Percentiles rank a stretch among this genome's conserved stretches.
Evolutionary conservation across 345 rosid genomes (phyloP).

Genomic region (Pistacia atlantica): DNA sequence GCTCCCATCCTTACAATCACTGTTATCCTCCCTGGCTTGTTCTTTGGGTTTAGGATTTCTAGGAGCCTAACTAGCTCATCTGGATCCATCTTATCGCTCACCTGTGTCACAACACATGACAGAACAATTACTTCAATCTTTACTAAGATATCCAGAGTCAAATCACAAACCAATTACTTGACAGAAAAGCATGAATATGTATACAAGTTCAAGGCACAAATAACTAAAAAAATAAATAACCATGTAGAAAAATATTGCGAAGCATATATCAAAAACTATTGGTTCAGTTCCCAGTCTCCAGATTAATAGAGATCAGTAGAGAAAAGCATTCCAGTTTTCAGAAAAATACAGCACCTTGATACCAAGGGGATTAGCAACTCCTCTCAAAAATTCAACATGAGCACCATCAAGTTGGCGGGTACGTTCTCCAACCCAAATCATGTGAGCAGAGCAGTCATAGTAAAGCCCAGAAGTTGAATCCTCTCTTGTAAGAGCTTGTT

Average conservation of each 20-base stretch:
- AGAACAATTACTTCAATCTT: too few species aligned
- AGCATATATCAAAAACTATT: background rate
- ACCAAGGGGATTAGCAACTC: slow-evolving; percentile 45
- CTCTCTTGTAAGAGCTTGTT: slow-evolving; percentile 47
- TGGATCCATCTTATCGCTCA: slow-evolving; percentile 47
- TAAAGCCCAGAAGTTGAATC: slow-evolving; percentile 42
- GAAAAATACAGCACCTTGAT: slow-evolving; percentile 28
- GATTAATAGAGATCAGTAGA: background rate
- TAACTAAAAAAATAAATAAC: background rate
- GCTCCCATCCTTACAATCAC: slow-evolving; percentile 48
- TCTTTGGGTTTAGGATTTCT: slow-evolving; percentile 37
- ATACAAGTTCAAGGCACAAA: background rate
- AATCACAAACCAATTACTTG: background rate
- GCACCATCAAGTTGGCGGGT: slow-evolving; percentile 49
- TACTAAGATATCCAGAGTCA: background rate
- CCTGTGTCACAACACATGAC: slow-evolving; percentile 23
- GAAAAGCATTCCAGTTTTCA: too few species aligned
- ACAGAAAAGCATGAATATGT: background rate
- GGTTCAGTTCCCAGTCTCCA: background rate
- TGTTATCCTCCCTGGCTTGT: slow-evolving; percentile 43
- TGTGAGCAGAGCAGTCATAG: slow-evolving; percentile 49
- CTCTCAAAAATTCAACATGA: slow-evolving; percentile 46
- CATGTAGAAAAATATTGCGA: background rate
- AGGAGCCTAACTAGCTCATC: slow-evolving; percentile 40
- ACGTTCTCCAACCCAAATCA: slow-evolving; percentile 49